A percentile compares a stretch with the other conserved stretches of the same genome.
phyloP scores from a whole-genome alignment of 352 stramenopile genomes.

The Lagenidium sp. region DNA sequence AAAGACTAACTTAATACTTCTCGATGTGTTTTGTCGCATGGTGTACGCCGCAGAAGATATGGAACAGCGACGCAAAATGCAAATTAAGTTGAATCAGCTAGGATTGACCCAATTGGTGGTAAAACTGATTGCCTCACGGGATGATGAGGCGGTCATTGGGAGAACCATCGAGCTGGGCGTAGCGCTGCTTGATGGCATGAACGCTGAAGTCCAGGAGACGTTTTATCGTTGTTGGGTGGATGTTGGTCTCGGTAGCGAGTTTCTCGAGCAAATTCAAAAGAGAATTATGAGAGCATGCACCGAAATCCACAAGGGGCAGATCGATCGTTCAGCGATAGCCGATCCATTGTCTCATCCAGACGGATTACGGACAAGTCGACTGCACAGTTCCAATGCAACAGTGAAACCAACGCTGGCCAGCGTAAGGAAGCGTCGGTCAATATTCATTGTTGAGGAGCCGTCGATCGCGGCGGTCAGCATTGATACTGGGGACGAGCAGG shows the following conservation, averaged over 20 bases:
- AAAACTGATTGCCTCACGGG: conserved; percentile 37
- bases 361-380: no score
- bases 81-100: conserved; percentile 54
- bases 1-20: conserved; percentile 59
- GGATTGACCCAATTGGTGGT: conserved; percentile 59
- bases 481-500: background rate
- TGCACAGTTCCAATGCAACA: no score
- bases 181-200: conserved; percentile 64
- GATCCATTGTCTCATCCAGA: no score
- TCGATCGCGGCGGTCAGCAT: background rate
- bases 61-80: conserved; percentile 44
- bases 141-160: conserved; percentile 46
- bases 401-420: no score
- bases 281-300: conserved; percentile 14
- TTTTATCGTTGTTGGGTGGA: conserved; percentile 47
- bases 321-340: background rate
- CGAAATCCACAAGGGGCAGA: background rate
- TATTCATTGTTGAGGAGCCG: background rate
- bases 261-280: conserved; percentile 37
- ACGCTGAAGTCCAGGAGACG: conserved; percentile 62
- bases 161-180: conserved; percentile 55
- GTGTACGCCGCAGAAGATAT: conserved; percentile 53
- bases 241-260: conserved; percentile 12
- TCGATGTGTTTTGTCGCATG: conserved; percentile 68
- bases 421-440: background rate